Base-by-base conservation (phyloP, 495 filamentous ascomycete species). In the Daldinia concentrica region DNA sequence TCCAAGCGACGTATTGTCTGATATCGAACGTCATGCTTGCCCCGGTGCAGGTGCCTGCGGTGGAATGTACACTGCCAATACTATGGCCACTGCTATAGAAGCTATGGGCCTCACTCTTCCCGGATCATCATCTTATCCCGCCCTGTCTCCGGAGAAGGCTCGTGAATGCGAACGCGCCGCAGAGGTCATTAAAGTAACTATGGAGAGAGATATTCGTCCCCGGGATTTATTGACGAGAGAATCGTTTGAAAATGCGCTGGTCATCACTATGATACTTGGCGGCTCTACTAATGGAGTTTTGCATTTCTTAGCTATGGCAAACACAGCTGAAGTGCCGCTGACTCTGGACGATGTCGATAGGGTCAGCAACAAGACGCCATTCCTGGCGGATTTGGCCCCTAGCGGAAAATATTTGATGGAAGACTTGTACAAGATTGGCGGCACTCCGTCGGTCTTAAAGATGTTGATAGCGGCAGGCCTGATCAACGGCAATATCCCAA, bases 41-140 rank as follows among this genome's bases (percentile, higher is more conserved):
- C 95, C 95, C 26, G 93, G 92, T 14, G 89, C 92, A 14, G 95
- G 95, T 34, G 94, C 94, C n/a, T 99, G 95, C 74, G 95, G 95
- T 69, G 95, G 95, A 55, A 99, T 99, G 92, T 88, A 92, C 80
- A 99, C 95, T 2, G 95, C 95, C 62, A 99, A 99, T 79, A 98
- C 95, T 2, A 97, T 99, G 94, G 92, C 93, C 5, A 96, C 94
- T 0, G 94, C 94, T 14, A 93, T 99, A 69, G 95, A 99, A 79
- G 92, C 93, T 7, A 97, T 99, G 93, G 95, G 95, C 59, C 85
- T 99, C 24, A 89, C 89, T 2, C 85, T 98, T 15, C 95, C 95
- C 0, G 95, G 95, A 9, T 97, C 93, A 1, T 97, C 93, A 0
- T 95, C 92, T 0, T 97, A 90, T 60, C 94, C 95, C 3, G 95